Base-by-base conservation (phyloP, 805 yeast species). In the Ogataea salicorniae region DNA sequence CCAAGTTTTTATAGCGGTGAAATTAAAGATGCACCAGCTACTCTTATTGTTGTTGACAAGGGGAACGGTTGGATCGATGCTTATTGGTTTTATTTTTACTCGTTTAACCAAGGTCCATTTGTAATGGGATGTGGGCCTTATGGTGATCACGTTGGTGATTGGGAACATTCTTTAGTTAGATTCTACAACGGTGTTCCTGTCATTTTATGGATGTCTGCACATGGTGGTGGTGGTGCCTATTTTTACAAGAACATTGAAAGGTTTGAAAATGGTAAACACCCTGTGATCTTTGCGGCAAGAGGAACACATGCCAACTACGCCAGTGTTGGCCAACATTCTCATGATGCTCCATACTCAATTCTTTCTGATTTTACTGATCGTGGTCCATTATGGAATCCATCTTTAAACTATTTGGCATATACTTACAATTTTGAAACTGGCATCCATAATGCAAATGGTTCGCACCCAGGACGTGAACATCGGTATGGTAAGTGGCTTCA, bases 271-370 rank as follows among this genome's bases (percentile, higher is more conserved):
- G 54, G 54, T 3, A 57, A 58, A 33, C 73, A 86, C 55, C 97
- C 98, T 0, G 75, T 90, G 18, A 77, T 94, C 0, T 94, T 87
- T 64, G 80, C 94, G 18, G 97, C 97, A 0, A 74, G 97, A 52
- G 99, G 99, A 0, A 92, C 99, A 0, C 99, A 92, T 68, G 98
- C 98, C 17, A 92, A 94, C 66, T 92, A 92, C 63, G 95, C 94
- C 0, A 79, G 94, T n/a, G 91, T 86, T 0, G 99, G 99, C 0
- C 96, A 91, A 61, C 96, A 92, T 63, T 83, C 96, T 0, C 98
- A 91, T 63, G 99, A 92, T 65, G 75, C 91, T 42, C 99, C 99
- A 0, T 91, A 88, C 69, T 84, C 87, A 45, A 91, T 95, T 47
- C 70, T 92, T 45, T 80, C 88, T 45, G 99, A 92, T 69, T 92